Base-by-base conservation (phyloP, 768 basidiomycete genomes). In the Phanerochaete sordida region DNA sequence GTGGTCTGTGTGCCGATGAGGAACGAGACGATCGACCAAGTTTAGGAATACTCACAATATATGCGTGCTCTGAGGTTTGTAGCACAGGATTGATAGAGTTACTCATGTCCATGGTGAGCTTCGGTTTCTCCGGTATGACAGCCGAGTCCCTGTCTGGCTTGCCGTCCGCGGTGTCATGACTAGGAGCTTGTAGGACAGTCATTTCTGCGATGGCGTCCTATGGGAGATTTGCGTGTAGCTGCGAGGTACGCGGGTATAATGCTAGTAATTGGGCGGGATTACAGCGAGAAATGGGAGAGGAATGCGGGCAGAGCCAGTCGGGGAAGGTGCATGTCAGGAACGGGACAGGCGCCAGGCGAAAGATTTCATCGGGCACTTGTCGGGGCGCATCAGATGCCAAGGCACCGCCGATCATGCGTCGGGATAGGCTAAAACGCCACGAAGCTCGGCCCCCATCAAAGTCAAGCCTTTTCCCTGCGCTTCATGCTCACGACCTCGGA, bases 51-150 rank as follows among this genome's bases (percentile, higher is more conserved):
- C 76, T 43, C 61, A 88, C 88, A 69, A 79, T 71, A 64, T 84
- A 81, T 0, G 84, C 84, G 67, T 77, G 83, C 66, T 84, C 74
- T 9, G 87, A 80, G 57, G 77, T 82, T 35, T 76, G 70, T 16
- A 89, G 69, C 48, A 88, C 88, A 11, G 88, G 88, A 64, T 87
- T 91, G 16, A 26, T 21, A 30, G 53, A 37, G 35, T 43, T 26
- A 21, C 15, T 39, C 37, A 28, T 6, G 26, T 39, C 33, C 23
- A n/a, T 43, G 13, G 31, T 35, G 19, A 26, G 16, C 26, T 54
- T 54, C 27, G 35, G 23, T 54, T 54, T 54, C 23, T 54, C 31
- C 13, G 23, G 53, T n/a, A 48, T 5, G 47, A 24, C 21, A n/a
- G 44, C 16, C 7, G 16, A 7, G 8, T 46, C 44, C n/a, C n/a